Conservation (phyloP, 495 filamentous ascomycete species). For the Neurospora sp. region DNA sequence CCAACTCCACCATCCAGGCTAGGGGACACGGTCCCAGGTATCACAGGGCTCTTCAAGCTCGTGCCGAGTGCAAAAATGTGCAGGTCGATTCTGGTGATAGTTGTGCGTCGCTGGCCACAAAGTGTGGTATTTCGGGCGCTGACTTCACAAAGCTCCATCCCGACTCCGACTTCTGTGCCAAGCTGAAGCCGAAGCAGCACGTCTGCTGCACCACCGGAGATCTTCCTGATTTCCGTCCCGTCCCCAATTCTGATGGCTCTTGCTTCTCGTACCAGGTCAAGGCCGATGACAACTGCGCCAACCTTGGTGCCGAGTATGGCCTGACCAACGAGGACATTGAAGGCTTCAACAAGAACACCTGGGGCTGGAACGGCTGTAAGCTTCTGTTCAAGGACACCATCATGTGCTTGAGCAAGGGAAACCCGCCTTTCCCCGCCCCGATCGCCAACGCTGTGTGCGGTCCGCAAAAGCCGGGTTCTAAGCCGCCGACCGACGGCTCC, state of each 20-base stretch:
- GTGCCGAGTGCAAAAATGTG: conserved; percentile 9
- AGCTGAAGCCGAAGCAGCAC: conserved; percentile 22
- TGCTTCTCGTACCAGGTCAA: conserved; percentile 29
- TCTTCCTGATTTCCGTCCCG: conserved; percentile 27
- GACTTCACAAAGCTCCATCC: conserved; percentile 35
- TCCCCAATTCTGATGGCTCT: conserved; percentile 31
- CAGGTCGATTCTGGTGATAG: conserved; percentile 25
- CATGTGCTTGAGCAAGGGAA: conserved; percentile 42
- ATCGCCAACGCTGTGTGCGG: conserved; percentile 26
- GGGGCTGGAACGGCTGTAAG: conserved; percentile 41
- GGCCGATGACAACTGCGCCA: conserved; percentile 24
- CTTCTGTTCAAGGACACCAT: conserved; percentile 11
- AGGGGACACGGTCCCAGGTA: neutral
- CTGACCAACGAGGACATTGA: conserved; percentile 28
- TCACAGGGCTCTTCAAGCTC: neutral
- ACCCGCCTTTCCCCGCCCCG: conserved; percentile 34
- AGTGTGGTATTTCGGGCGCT: conserved; percentile 29
- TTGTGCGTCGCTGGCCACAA: conserved; percentile 29
- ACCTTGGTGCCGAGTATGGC: conserved; percentile 19
- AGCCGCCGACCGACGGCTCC: conserved; percentile 1
- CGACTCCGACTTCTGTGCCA: conserved; percentile 23
- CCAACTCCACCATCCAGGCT: neutral
- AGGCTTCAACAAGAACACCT: conserved; percentile 34
- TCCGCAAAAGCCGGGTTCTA: neutral
- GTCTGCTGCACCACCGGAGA: conserved; percentile 39